Conservation (phyloP, 1,139 yeast species). For the Zygosaccharomyces sapae region DNA sequence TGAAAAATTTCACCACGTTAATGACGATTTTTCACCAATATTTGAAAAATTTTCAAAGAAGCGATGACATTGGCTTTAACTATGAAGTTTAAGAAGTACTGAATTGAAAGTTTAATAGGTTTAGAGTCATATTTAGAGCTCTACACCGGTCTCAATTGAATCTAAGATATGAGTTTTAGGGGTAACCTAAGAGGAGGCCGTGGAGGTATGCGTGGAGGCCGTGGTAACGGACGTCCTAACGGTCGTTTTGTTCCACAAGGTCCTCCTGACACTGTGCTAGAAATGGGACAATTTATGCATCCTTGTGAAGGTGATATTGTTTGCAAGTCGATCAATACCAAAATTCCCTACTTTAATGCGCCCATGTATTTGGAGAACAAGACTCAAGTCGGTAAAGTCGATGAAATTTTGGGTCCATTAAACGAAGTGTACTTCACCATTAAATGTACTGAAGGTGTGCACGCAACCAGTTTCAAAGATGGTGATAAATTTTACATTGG, state of each 20-base stretch:
- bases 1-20: slow-evolving; percentile 5
- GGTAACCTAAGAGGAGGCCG: slow-evolving; percentile 35
- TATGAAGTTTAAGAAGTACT: background rate
- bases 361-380: slow-evolving; percentile 95
- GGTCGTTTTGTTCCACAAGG: slow-evolving; percentile 32
- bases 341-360: slow-evolving; percentile 97
- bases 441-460: slow-evolving; percentile 93
- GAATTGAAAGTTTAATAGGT: background rate
- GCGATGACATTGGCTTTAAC: slow-evolving; percentile 9
- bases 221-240: slow-evolving; percentile 26
- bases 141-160: background rate
- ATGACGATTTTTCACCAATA: slow-evolving; percentile 2
- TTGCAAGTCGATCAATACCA: slow-evolving; percentile 88
- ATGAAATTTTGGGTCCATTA: slow-evolving; percentile 94
- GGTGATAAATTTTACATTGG: slow-evolving; percentile 97
- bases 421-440: slow-evolving; percentile 95
- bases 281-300: slow-evolving; percentile 90
- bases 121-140: background rate
- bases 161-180: slow-evolving; percentile 30
- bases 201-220: slow-evolving; percentile 33
- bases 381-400: slow-evolving; percentile 95
- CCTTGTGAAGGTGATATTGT: slow-evolving; percentile 97
- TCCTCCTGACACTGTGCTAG: slow-evolving; percentile 91
- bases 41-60: slow-evolving; percentile 8
- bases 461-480: slow-evolving; percentile 84